Evolutionary conservation across 2,329 filamentous ascomycete genomes (phyloP).

Genomic region (Cordyceps fumosorosea): DNA sequence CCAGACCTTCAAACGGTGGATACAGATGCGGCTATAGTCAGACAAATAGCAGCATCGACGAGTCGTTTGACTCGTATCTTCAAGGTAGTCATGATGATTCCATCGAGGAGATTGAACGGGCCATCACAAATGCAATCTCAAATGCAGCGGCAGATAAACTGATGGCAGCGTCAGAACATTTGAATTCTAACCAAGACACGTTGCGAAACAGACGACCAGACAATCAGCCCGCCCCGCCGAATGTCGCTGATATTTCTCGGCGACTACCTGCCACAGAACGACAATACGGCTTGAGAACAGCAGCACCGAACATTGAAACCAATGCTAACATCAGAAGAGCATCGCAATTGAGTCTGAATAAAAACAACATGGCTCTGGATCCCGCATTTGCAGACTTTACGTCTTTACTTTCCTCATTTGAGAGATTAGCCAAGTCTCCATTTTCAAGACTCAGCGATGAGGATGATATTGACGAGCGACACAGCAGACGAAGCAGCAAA

Average conservation of each 20-base stretch:
- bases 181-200: not conserved
- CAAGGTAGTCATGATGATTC: slow-evolving; percentile 12
- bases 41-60: not conserved
- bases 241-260: not conserved
- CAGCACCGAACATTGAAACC: not conserved
- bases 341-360: slow-evolving; percentile 14
- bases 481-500: slow-evolving; percentile 4
- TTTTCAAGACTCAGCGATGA: slow-evolving; percentile 18
- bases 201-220: not conserved
- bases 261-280: slow-evolving; percentile 5
- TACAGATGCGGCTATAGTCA: not conserved
- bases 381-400: slow-evolving; percentile 22
- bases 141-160: slow-evolving; percentile 11
- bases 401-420: slow-evolving; percentile 24
- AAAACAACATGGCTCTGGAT: slow-evolving; percentile 17
- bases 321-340: not conserved
- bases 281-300: slow-evolving; percentile 1
- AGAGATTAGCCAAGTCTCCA: slow-evolving; percentile 21
- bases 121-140: slow-evolving; percentile 11
- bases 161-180: slow-evolving; percentile 1
- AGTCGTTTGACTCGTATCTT: slow-evolving; percentile 8
- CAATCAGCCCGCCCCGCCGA: slow-evolving; percentile 8
- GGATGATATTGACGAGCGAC: slow-evolving; percentile 11
- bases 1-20: not conserved
- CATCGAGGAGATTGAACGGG: slow-evolving; percentile 11